A percentile compares a stretch with the other conserved stretches of the same genome.
phyloP scores from a whole-genome alignment of 2,329 filamentous ascomycete genomes.

The Camillea tinctor region DNA sequence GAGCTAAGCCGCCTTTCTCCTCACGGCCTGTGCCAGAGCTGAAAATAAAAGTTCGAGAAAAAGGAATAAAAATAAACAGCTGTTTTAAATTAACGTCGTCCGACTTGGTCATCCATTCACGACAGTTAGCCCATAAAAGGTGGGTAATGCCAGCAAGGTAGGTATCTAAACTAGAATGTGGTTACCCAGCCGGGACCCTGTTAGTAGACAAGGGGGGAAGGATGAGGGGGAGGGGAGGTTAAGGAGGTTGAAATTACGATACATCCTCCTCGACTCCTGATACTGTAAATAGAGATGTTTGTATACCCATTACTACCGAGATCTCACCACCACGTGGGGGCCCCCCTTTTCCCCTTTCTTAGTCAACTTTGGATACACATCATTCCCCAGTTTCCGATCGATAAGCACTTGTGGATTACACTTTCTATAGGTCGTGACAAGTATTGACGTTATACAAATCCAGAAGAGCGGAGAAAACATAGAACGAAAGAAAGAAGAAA shows the following conservation, averaged over 20 bases:
- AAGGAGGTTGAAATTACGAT: background rate
- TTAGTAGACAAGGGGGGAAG: background rate
- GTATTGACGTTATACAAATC: background rate
- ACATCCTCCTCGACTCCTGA: background rate
- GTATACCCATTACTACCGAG: background rate
- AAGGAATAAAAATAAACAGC: background rate
- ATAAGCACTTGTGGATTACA: background rate
- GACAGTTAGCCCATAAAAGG: background rate
- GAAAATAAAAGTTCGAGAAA: background rate
- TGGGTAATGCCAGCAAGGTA: background rate
- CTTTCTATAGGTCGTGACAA: background rate
- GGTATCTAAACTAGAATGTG: background rate
- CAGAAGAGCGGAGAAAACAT: background rate
- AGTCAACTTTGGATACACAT: background rate
- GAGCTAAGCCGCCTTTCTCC: background rate
- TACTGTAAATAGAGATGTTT: background rate
- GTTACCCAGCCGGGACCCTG: background rate
- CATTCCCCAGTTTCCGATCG: background rate
- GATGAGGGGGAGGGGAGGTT: too few species aligned
- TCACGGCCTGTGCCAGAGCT: background rate
- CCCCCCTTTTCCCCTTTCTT: background rate
- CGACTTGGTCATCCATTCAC: background rate
- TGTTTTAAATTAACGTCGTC: background rate
- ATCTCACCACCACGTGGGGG: background rate
- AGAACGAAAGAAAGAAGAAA: too few species aligned